A percentile compares a stretch with the other conserved stretches of the same genome.
These are phyloP conservation scores for Globisporangium barbulae DNA, from an alignment of 352 stramenopile species.

Conservation along the genomic window DNA sequence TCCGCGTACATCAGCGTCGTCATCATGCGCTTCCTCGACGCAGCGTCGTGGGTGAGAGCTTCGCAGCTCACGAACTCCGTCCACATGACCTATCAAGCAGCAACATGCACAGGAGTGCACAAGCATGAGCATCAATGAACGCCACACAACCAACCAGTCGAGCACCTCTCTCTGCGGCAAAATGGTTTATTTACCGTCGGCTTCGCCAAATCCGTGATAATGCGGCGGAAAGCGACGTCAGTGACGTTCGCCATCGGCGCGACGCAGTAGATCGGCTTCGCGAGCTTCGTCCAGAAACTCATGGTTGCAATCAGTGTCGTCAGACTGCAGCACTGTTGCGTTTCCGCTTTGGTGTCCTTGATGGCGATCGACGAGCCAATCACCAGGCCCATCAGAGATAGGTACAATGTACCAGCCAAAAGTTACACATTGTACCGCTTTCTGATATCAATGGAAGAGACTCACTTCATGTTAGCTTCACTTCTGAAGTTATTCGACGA, in stretches of 20 bases:
- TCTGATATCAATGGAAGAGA: no score
- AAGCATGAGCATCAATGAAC: constrained; percentile 6
- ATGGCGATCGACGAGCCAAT: no score
- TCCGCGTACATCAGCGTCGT: constrained; percentile 70
- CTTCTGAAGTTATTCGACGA: constrained; percentile 32
- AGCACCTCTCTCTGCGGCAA: no score
- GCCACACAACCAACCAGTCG: neutral
- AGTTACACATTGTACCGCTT: neutral
- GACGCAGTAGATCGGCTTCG: constrained; percentile 75
- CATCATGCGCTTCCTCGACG: constrained; percentile 71
- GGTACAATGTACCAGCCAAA: no score
- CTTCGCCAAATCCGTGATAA: constrained; percentile 77
- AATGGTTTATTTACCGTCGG: constrained; percentile 31
- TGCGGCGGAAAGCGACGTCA: constrained; percentile 61
- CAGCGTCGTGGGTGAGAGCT: constrained; percentile 58
- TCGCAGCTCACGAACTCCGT: constrained; percentile 87
- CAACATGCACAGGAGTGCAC: neutral
- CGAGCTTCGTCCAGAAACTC: constrained; percentile 66
- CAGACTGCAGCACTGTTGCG: neutral
- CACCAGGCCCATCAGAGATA: neutral
- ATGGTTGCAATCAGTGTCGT: neutral
- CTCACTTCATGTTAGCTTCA: neutral
- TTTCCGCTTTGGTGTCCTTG: neutral
- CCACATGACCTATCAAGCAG: constrained; percentile 52
- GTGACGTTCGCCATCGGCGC: constrained; percentile 86